Evolutionary conservation across 179 eudicot species (phyloP), one percentile per base, ranked within the genome.

Genomic region (Beta corolliflora): DNA sequence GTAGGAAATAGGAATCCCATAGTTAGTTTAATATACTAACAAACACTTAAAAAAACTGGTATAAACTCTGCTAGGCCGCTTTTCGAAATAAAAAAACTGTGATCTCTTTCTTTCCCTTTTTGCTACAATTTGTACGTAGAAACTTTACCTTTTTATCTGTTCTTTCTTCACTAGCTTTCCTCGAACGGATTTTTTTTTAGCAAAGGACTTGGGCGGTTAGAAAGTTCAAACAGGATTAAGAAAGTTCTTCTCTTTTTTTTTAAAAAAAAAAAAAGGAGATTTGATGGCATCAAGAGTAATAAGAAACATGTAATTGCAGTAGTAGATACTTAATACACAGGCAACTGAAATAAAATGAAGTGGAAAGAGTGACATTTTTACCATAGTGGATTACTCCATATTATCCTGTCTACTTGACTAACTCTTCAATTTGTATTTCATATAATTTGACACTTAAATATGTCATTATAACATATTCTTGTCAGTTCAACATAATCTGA

Each of bases 51-150:
- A 21, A 63, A 25, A 25, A 25, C 29, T 25, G 29, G 29, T 25
- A 25, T 25, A 25, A 21, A 18, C 19, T 8, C 69, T 54, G 10
- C 48, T 16, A 4, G 60, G 44, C 77, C 31, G 75, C 55, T 65
- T 74, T 76, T 63, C 29, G 15, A 60, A 77, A 54, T 80, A 76
- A 52, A 65, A 41, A 83, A 85, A 71, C 78, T 77, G 85, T 56
- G 77, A 56, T 75, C 52, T 31, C 0, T 7, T 56, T 31, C 56
- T 76, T 60, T 64, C 55, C 53, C 58, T 69, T 73, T 68, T 81
- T 77, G 23, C 64, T 77, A 64, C 59, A 55, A 45, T 29, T 73
- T 56, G 11, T 9, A 48, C 25, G 46, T 61, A 45, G 81, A 56
- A 77, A 31, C 77, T 73, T 73, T 73, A 55, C 21, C 77, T 73